Percentiles rank a stretch among this genome's conserved stretches.
Conservation (phyloP, 306 rosid species). For the Pterocarpus macrocarpus region DNA sequence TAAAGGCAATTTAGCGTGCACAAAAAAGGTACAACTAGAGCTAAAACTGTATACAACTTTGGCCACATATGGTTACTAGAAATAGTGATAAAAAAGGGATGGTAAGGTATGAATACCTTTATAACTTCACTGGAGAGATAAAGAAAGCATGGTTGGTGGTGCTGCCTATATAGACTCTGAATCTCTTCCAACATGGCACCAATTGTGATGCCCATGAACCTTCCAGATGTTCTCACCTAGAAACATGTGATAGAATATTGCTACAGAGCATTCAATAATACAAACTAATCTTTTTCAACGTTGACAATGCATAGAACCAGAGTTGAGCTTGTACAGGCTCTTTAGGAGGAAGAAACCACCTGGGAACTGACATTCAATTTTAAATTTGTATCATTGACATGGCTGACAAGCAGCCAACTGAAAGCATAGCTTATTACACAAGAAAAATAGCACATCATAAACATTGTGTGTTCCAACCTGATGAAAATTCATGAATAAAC, state of each 20-base stretch:
- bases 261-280: conserved; percentile 53
- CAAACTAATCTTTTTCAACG: conserved; percentile 50
- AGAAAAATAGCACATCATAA: conserved; percentile 26
- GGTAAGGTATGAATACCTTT: conserved; percentile 65
- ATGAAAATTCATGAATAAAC: conserved; percentile 13
- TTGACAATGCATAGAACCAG: conserved; percentile 52
- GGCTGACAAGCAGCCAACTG: conserved; percentile 49
- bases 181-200: conserved; percentile 99
- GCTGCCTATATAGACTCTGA: conserved; percentile 90
- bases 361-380: conserved; percentile 53
- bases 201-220: conserved; percentile 94
- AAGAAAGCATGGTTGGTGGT: conserved; percentile 98
- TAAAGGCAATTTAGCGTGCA: conserved; percentile 20
- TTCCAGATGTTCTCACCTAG: conserved; percentile 98
- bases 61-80: not conserved
- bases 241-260: conserved; percentile 55
- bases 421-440: conserved; percentile 40
- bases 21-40: conserved; percentile 23
- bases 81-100: conserved; percentile 7
- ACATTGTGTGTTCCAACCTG: conserved; percentile 12
- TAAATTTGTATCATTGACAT: conserved; percentile 47
- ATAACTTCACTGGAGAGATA: conserved; percentile 99
- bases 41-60: conserved; percentile 12
- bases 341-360: conserved; percentile 52
- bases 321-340: conserved; percentile 52